Base-by-base conservation (phyloP, 208 protist genomes). In the Acanthamoeba quina region DNA sequence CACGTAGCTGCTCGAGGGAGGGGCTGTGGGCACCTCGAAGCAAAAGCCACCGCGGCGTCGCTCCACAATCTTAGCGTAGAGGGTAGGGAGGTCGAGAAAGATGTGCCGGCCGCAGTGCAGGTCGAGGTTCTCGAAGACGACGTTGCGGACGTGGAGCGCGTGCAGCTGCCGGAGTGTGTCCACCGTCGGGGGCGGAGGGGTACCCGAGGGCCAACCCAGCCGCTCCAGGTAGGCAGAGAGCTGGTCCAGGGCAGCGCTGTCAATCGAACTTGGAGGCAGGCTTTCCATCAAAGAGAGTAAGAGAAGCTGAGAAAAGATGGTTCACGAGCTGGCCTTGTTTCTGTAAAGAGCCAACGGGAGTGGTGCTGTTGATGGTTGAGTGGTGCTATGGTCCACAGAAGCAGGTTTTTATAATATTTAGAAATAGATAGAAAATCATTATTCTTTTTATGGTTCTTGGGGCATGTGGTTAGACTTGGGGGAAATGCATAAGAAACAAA, bases 381-480 rank as follows among this genome's bases (percentile, higher is more conserved):
- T n/a, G n/a, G 7, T 11, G 49, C 4, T 4, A 11, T 11, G 49
- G 11, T 54, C 49, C 49, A 11, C 49, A 54, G 49, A 54, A 54
- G 11, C 49, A n/a, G n/a, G n/a, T n/a, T n/a, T n/a, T n/a, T n/a
- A n/a, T n/a, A n/a, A n/a, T n/a, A n/a, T 3, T n/a, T n/a, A n/a
- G n/a, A n/a, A n/a, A n/a, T n/a, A n/a, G n/a, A n/a, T n/a, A n/a
- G n/a, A n/a, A n/a, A n/a, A n/a, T n/a, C n/a, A n/a, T n/a, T n/a
- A n/a, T n/a, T 90, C 62, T 3, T 90, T 90, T 21, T 29, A 68
- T 47, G 82, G 64, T n/a, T n/a, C n/a, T n/a, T n/a, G n/a, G n/a
- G n/a, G n/a, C n/a, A n/a, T n/a, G n/a, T n/a, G n/a, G n/a, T n/a
- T n/a, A 90, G 2, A 54, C 49, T 13, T 11, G n/a, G n/a, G n/a